Conservation (phyloP, 2,329 filamentous ascomycete species). For the Neofusicoccum ribis region DNA sequence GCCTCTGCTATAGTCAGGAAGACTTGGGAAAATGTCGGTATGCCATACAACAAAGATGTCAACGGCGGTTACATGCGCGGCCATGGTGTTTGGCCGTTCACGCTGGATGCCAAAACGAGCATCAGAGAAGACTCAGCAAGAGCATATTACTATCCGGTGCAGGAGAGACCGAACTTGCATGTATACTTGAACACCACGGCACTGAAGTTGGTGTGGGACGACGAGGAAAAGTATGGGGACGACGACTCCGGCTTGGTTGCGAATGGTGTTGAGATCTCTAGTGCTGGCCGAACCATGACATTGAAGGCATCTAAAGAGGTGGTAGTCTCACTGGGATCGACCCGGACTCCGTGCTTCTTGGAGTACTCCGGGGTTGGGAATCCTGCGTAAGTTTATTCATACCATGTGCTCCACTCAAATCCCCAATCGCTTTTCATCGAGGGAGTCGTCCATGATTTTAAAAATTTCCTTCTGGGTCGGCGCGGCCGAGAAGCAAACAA, state of each 20-base stretch:
- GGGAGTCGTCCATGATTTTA: too few relatives aligned
- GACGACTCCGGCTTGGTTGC: slow-evolving; percentile 20
- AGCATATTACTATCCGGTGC: slow-evolving; percentile 47
- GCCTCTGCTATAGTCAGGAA: slow-evolving; percentile 31
- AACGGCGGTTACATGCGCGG: slow-evolving; percentile 42
- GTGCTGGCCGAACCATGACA: not conserved
- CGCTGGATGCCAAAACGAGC: slow-evolving; percentile 33
- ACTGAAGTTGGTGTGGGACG: slow-evolving; percentile 41
- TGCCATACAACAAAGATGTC: slow-evolving; percentile 38
- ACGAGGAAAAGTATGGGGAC: not conserved
- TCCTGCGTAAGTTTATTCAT: slow-evolving; percentile 1
- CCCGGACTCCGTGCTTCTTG: slow-evolving; percentile 22
- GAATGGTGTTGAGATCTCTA: slow-evolving; percentile 27
- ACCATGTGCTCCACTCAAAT: not conserved
- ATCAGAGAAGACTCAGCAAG: slow-evolving; percentile 44
- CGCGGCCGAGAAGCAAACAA: too few relatives aligned
- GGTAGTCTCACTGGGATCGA: slow-evolving; percentile 23
- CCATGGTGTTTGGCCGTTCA: slow-evolving; percentile 38
- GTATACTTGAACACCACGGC: slow-evolving; percentile 47
- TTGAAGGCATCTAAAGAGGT: slow-evolving; percentile 37
- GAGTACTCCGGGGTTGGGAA: slow-evolving; percentile 26
- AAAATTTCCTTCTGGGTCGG: too few relatives aligned
- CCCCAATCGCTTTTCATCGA: too few relatives aligned
- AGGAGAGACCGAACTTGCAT: slow-evolving; percentile 43
- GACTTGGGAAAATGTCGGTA: slow-evolving; percentile 30